A percentile compares a stretch with the other conserved stretches of the same genome.
These are phyloP conservation scores for Solanum virginianum DNA, from an alignment of 257 asterid genomes.

Conservation along the genomic window DNA sequence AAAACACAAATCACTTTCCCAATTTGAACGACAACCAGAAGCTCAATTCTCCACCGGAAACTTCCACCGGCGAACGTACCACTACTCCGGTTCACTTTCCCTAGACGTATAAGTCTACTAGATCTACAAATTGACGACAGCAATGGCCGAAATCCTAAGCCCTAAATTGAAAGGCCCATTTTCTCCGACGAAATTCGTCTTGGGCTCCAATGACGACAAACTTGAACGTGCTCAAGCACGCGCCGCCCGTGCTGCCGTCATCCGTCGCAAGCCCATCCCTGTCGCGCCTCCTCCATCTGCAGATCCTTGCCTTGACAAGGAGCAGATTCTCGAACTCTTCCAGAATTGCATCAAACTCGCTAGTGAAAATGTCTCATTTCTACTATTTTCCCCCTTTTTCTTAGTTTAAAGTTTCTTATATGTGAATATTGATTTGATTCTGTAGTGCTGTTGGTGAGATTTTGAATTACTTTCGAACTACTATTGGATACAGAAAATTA, in stretches of 20 bases:
- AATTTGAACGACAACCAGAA: not conserved
- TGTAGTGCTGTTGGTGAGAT: not conserved
- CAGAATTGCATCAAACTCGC: constrained; percentile 95
- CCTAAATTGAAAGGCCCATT: constrained; percentile 63
- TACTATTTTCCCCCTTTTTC: not conserved
- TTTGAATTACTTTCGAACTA: not conserved
- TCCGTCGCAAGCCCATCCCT: constrained; percentile 54
- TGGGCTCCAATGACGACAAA: constrained; percentile 83
- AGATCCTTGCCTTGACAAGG: constrained; percentile 41
- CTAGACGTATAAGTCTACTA: not conserved
- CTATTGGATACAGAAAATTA: constrained; percentile 57
- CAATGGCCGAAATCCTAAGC: constrained; percentile 65
- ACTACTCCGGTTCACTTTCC: not conserved
- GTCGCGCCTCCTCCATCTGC: constrained; percentile 12
- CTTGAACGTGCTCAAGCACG: constrained; percentile 96
- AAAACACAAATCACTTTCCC: not conserved
- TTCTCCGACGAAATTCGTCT: constrained; percentile 57
- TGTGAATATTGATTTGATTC: not conserved
- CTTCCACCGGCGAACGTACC: not conserved
- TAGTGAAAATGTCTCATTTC: constrained; percentile 61
- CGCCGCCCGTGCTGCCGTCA: constrained; percentile 89
- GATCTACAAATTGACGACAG: not conserved
- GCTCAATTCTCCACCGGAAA: not conserved
- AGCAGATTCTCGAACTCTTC: constrained; percentile 74
- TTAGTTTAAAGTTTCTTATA: not conserved